Percentiles rank a stretch among this genome's conserved stretches.
phyloP scores from a whole-genome alignment of 2,329 filamentous ascomycete species.

The Botrytis medusae region DNA sequence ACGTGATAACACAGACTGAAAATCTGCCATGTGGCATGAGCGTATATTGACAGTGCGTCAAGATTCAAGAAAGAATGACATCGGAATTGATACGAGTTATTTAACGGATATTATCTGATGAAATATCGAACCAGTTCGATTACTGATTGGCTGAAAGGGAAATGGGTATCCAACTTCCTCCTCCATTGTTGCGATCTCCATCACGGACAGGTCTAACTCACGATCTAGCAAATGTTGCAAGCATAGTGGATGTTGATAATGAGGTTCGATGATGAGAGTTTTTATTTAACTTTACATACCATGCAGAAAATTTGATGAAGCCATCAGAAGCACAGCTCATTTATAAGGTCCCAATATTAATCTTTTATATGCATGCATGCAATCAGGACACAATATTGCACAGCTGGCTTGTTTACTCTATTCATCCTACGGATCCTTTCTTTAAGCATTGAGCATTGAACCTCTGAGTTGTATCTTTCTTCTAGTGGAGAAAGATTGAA shows the following conservation, averaged over 20 bases:
- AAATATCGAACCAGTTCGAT: background rate
- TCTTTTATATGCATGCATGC: constrained; percentile 1
- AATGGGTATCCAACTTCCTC: background rate
- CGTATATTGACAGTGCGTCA: background rate
- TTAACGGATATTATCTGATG: background rate
- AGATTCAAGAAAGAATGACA: background rate
- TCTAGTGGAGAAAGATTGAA: constrained; percentile 16
- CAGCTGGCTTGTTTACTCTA: background rate
- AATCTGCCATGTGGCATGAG: constrained; percentile 15
- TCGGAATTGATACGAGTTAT: background rate
- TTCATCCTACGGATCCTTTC: background rate
- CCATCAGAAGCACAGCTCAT: constrained; percentile 6
- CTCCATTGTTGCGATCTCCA: background rate
- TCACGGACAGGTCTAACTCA: background rate
- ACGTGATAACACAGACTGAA: constrained; percentile 9
- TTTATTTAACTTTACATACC: background rate
- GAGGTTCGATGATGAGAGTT: background rate
- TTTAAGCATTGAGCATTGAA: constrained; percentile 9
- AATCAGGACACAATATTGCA: constrained; percentile 2
- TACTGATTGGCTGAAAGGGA: background rate
- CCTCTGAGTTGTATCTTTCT: constrained; percentile 17
- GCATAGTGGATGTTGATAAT: constrained; percentile 1
- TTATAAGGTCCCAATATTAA: background rate
- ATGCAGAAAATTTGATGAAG: constrained; percentile 11
- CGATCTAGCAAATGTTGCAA: background rate